Base-by-base conservation (phyloP, 2,329 filamentous ascomycete genomes). In the Didymellaceae sp. region DNA sequence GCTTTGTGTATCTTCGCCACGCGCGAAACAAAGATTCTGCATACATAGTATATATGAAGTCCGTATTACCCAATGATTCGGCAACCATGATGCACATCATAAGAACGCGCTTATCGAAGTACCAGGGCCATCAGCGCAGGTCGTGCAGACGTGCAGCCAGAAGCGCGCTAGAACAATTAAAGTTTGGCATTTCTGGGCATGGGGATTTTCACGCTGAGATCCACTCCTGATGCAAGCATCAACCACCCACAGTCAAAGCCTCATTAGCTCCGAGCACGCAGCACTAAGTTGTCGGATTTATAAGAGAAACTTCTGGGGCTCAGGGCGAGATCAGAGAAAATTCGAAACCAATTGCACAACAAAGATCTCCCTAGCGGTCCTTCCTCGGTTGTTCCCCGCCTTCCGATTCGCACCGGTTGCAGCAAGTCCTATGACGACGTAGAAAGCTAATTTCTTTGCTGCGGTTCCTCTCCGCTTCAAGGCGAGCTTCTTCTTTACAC, bases 351-450 rank as follows among this genome's bases (percentile, higher is more conserved):
- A 49, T 47, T 38, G 26, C 42, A 54, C 56, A 47, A 57, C 54
- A 53, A 52, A 38, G 50, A 59, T 61, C 59, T 50, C 55, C 52
- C 44, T 60, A 57, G 55, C 62, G 67, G 62, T 55, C 50, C 58
- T 63, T 61, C 51, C 49, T 68, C 65, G 67, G 68, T 57, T 45
- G 54, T 58, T 65, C 66, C 66, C 67, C 68, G 62, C 68, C 62
- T 55, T 68, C 66, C 62, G 66, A 65, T 61, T 58, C 51, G 62
- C 55, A 62, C 59, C 52, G 41, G 54, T 53, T 53, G 60, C 59
- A 62, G 48, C 55, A 64, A 41, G 57, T 48, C 52, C 57, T 62
- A 68, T 66, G 66, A 70, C 67, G 67, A 68, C 65, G 65, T 69
- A 62, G 55, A 59, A 44, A 62, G 55, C 57, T 62, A 64, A 55